Base-by-base conservation (phyloP, 441 rosid species). In the Gossypium schwendimanii region DNA sequence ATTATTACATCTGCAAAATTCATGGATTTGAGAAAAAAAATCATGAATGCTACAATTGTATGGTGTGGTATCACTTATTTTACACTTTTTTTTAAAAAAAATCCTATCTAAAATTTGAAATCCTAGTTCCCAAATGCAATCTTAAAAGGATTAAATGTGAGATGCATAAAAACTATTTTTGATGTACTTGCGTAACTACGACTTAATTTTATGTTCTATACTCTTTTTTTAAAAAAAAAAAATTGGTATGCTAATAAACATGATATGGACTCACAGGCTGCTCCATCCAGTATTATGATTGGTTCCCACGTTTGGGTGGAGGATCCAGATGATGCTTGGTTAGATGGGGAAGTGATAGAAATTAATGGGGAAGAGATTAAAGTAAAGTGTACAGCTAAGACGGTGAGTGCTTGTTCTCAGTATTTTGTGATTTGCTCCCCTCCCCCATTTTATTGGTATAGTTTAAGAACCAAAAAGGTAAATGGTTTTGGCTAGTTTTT, bases 221-320 rank as follows among this genome's bases (percentile, higher is more conserved):
- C 33, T 54, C 18, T 18, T 2, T 1, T 2, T 3, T 26, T 0
- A 3, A 26, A 26, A 3, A 26, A 26, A 24, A 24, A 24, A 24
- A 24, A 65, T 67, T 49, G 59, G 76, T 55, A 4, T 61, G 9
- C 53, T 47, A 62, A 64, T 74, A 59, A 31, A 17, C 15, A 55
- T 73, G 39, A 52, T 20, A 14, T 76, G 69, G 41, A 53, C 28
- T 33, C 14, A 69, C 86, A 93, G 95, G 91, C 81, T 72, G 80
- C 89, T 84, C 64, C 86, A 58, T 81, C 66, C 60, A 81, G 70
- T 75, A 33, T 85, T 12, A 73, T 59, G 6, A 84, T 87, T 71
- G 99, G 99, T 74, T 92, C 96, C 62, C 41, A 63, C 18, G 93
- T 95, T 72, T 95, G 97, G 98, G 82, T 85, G 63, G 90, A 88